Base-by-base conservation (phyloP, 805 yeast genomes). In the Yarrowia sp. region DNA sequence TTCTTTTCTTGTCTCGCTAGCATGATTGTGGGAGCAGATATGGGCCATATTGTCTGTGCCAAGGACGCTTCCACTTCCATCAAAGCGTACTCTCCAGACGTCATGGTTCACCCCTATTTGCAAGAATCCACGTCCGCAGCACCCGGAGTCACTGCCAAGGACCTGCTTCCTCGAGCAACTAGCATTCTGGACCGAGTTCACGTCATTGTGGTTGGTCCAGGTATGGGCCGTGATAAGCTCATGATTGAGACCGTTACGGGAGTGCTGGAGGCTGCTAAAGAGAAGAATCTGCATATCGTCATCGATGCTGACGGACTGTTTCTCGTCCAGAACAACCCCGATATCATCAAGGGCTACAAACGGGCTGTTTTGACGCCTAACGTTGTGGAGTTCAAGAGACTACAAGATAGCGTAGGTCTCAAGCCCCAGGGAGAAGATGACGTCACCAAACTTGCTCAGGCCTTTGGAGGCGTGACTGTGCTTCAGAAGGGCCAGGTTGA, bases 51-150 rank as follows among this genome's bases (percentile, higher is more conserved):
- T 10, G 83, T 95, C n/a, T 95, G 98, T 79, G 97, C 92, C 72
- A 77, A 80, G 64, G 79, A 81, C 40, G 98, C 98, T 0, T 93
- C 91, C 0, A 79, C 89, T 0, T 88, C 91, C 8, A 92, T 94
- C 75, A 94, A 94, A 78, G 79, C 88, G 38, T 95, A 95, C 78
- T 86, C 96, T 8, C 98, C 99, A 0, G 92, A 94, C 75, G 79
- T 94, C 63, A 95, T 94, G 98, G 97, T 95, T 1, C 98, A 95
- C 80, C 98, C 98, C 0, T 92, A 91, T 76, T 76, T 93, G 72
- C 82, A 79, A 69, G 92, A 87, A 73, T 74, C 82, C 69, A 77
- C 76, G 50, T 79, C 79, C 11, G 43, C 38, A 36, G 71, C 55
- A 14, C 72, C 70, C n/a, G 70, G 73, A 2, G 74, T 74, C 36